Conservation (phyloP, 192 early-diverging fungal species). For the Podila verticillata region DNA sequence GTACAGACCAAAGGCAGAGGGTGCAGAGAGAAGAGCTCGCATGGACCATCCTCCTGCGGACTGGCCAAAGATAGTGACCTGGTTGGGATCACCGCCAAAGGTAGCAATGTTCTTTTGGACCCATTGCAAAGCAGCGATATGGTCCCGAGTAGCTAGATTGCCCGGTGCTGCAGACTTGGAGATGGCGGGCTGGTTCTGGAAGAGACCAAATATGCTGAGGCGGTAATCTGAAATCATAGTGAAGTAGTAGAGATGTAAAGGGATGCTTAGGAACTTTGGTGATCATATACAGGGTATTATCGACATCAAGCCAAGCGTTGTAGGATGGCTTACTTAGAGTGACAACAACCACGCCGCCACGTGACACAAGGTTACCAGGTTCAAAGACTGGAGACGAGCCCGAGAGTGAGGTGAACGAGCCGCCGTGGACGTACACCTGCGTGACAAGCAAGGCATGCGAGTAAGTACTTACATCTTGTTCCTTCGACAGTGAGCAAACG, state of each 20-base stretch:
- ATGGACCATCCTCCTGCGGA: constrained; percentile 19
- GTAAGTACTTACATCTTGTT: too few species aligned
- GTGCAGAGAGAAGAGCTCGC: constrained; percentile 17
- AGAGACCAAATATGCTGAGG: constrained; percentile 17
- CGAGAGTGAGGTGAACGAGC: background rate
- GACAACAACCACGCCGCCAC: constrained; percentile 39
- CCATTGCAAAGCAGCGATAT: constrained; percentile 63
- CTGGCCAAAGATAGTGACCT: constrained; percentile 68
- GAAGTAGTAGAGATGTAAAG: background rate
- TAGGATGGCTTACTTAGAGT: constrained; percentile 16
- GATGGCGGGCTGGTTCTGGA: constrained; percentile 8
- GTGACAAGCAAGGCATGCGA: too few species aligned
- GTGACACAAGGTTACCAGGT: constrained; percentile 41
- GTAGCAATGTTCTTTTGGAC: constrained; percentile 67
- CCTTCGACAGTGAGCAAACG: too few species aligned
- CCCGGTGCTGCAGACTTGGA: constrained; percentile 15
- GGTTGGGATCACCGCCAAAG: constrained; percentile 68
- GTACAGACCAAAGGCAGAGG: constrained; percentile 22
- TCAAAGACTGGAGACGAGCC: constrained; percentile 17
- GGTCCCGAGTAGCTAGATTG: constrained; percentile 19
- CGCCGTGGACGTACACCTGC: constrained; percentile 30
- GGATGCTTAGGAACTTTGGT: background rate
- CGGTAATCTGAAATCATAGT: constrained; percentile 20
- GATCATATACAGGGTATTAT: background rate
- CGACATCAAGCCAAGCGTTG: background rate